Conservation (phyloP, 345 rosid species). For the Murraya koenigii region DNA sequence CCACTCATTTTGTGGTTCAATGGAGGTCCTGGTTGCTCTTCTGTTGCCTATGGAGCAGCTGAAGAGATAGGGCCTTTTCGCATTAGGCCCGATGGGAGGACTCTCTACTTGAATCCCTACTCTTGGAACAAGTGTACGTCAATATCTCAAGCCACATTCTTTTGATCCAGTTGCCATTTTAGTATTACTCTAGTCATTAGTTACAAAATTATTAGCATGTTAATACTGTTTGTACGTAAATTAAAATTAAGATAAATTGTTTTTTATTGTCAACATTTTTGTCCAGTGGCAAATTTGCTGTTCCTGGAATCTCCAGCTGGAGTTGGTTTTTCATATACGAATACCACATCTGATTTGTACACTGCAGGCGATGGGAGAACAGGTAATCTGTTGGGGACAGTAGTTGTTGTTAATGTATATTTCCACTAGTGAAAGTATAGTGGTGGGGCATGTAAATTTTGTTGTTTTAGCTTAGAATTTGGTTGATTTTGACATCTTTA, state of each 20-base stretch:
- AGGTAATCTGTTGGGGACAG: conserved; percentile 37
- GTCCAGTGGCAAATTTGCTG: conserved; percentile 82
- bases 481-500: conserved; percentile 20
- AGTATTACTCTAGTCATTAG: background rate
- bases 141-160: background rate
- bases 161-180: background rate
- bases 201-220: background rate
- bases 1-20: conserved; percentile 92
- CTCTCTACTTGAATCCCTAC: conserved; percentile 72
- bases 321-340: conserved; percentile 91
- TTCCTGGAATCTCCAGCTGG: conserved; percentile 98
- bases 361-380: conserved; percentile 83
- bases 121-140: conserved; percentile 72
- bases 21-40: conserved; percentile 97
- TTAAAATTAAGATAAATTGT: background rate
- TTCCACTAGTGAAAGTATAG: background rate
- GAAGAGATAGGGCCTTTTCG: conserved; percentile 91
- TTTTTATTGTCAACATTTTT: background rate
- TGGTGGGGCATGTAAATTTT: background rate
- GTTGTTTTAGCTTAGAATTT: background rate
- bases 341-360: conserved; percentile 80
- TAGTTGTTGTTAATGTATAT: background rate
- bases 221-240: background rate
- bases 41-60: conserved; percentile 77
- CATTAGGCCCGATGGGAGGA: conserved; percentile 67